These are phyloP conservation scores for Aeschynomene evenia DNA, from an alignment of 306 rosid genomes.

Conservation along the genomic window DNA sequence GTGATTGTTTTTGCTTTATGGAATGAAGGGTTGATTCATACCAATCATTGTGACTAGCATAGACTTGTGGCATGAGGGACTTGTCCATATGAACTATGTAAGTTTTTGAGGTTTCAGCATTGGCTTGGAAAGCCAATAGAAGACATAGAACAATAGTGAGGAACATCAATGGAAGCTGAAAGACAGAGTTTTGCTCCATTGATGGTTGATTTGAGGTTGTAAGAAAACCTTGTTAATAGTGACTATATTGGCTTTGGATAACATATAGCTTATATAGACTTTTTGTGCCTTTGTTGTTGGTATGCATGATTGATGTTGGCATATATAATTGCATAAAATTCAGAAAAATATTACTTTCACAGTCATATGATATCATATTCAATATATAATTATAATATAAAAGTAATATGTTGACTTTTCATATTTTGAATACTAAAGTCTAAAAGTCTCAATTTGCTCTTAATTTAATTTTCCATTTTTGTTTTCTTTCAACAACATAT, in stretches of 20 bases:
- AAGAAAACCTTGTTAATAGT: not conserved
- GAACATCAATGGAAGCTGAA: constrained; percentile 21
- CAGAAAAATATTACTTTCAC: not conserved
- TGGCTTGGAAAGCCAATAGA: constrained; percentile 2
- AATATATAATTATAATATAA: no score
- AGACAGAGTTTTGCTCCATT: constrained; percentile 26
- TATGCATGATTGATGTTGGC: not conserved
- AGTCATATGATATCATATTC: no score
- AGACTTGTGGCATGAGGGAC: constrained; percentile 39
- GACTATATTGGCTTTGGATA: not conserved
- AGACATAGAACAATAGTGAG: constrained; percentile 11
- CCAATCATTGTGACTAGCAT: constrained; percentile 35
- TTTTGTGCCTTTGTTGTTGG: not conserved
- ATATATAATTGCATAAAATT: not conserved
- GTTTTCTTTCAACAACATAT: no score
- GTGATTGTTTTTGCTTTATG: not conserved
- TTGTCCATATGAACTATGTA: constrained; percentile 48
- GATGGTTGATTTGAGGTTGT: not conserved
- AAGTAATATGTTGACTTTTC: no score
- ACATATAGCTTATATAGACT: constrained; percentile 13
- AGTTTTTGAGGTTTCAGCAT: constrained; percentile 20
- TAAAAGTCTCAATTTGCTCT: no score
- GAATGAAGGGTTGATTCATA: constrained; percentile 31
- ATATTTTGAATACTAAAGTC: no score
- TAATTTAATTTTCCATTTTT: no score